Percentiles rank a stretch among this genome's conserved stretches.
These are phyloP conservation scores for Syncephalastrum monosporum DNA, from an alignment of 371 early-diverging fungal species.

Conservation along the genomic window DNA sequence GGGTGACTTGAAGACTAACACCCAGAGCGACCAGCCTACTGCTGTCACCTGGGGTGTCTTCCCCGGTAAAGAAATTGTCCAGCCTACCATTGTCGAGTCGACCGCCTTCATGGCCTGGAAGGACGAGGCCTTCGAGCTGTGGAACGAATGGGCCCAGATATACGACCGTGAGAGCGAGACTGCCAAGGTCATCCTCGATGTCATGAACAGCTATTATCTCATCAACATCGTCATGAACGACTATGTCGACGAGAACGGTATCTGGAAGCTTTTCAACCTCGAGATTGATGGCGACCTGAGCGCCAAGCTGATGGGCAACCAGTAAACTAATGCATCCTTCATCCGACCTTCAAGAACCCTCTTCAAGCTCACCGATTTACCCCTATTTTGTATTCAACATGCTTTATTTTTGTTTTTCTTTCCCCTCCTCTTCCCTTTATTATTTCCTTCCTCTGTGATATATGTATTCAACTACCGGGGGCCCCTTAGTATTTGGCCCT, in stretches of 20 bases:
- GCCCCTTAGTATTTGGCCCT: background rate
- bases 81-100: slow-evolving; percentile 95
- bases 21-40: slow-evolving; percentile 80
- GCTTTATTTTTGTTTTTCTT: slow-evolving; percentile 8
- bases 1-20: slow-evolving; percentile 88
- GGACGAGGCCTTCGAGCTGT: slow-evolving; percentile 96
- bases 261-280: slow-evolving; percentile 72
- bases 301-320: slow-evolving; percentile 16
- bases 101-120: slow-evolving; percentile 94
- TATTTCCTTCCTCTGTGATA: slow-evolving; percentile 2
- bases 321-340: slow-evolving; percentile 4
- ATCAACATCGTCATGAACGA: slow-evolving; percentile 96
- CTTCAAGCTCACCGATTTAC: background rate
- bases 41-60: slow-evolving; percentile 99
- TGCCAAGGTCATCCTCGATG: slow-evolving; percentile 61
- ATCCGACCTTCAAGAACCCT: background rate
- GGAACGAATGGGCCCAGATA: slow-evolving; percentile 87
- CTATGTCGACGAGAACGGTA: slow-evolving; percentile 72
- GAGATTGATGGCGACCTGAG: slow-evolving; percentile 44
- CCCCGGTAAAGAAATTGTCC: slow-evolving; percentile 96
- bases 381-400: slow-evolving; percentile 18
- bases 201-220: slow-evolving; percentile 85
- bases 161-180: slow-evolving; percentile 66
- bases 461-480: slow-evolving; percentile 21
- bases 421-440: slow-evolving; percentile 1